phyloP scores from a whole-genome alignment of 1,139 yeast species.

The Geotrichum klebahnii region DNA sequence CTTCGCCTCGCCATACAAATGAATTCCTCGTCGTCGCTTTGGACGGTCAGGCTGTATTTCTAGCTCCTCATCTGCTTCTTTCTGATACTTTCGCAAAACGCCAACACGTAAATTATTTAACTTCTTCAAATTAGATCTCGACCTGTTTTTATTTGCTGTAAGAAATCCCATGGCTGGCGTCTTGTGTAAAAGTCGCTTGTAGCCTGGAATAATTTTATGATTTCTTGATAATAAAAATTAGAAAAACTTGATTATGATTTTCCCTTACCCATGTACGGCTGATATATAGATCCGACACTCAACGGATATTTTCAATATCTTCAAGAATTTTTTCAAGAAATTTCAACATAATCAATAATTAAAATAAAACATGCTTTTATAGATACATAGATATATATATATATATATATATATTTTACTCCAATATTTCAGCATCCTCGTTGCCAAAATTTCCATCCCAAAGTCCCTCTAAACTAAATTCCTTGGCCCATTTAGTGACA shows the following conservation, averaged over 20 bases:
- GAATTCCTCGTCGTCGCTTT: not conserved
- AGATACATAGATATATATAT: not conserved
- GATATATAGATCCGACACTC: no score
- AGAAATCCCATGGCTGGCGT: slow-evolving; percentile 9
- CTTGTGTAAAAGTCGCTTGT: no score
- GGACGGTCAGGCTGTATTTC: not conserved
- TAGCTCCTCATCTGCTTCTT: no score
- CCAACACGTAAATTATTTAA: not conserved
- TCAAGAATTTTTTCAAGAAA: not conserved
- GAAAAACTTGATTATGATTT: no score
- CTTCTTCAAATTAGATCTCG: not conserved
- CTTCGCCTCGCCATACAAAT: not conserved
- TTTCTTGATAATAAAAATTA: no score
- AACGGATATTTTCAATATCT: no score
- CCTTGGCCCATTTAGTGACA: slow-evolving; percentile 86
- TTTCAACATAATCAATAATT: not conserved
- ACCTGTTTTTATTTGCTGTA: slow-evolving; percentile 3
- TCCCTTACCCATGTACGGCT: no score
- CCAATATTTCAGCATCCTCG: slow-evolving; percentile 18
- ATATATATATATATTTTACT: not conserved
- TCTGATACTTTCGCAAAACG: not conserved
- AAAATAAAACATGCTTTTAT: slow-evolving; percentile 7
- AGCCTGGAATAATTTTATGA: no score
- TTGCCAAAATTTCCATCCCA: slow-evolving; percentile 30
- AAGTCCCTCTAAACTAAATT: slow-evolving; percentile 83